Percentiles rank a stretch among this genome's conserved stretches.
Evolutionary conservation across 2,329 filamentous ascomycete genomes (phyloP).

Genomic region (Cordyceps cicadae): DNA sequence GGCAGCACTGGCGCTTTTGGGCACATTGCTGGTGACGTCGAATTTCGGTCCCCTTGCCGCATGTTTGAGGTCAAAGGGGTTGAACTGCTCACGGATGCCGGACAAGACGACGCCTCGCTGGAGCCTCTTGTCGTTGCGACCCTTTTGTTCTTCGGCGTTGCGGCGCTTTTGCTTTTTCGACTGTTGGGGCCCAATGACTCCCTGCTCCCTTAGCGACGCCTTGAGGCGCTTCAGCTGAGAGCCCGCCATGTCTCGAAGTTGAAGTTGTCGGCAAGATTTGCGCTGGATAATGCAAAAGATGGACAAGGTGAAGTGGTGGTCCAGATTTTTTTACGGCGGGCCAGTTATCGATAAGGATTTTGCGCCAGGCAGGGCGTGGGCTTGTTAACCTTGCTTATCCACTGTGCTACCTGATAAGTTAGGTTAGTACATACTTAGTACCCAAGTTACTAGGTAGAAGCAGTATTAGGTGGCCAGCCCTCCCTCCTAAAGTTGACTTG

Average conservation of each 20-base stretch:
- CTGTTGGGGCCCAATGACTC: slow-evolving; percentile 82
- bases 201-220: slow-evolving; percentile 78
- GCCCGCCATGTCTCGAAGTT: slow-evolving; percentile 61
- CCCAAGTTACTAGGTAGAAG: no score
- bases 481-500: no score
- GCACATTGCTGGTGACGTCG: slow-evolving; percentile 64
- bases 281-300: not conserved
- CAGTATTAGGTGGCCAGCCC: no score
- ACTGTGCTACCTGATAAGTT: no score
- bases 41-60: slow-evolving; percentile 74
- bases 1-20: slow-evolving; percentile 41
- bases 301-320: not conserved
- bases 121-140: slow-evolving; percentile 62
- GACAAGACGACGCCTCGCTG: slow-evolving; percentile 71
- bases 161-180: slow-evolving; percentile 91
- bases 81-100: slow-evolving; percentile 90
- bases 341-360: slow-evolving; percentile 5
- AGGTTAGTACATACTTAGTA: no score
- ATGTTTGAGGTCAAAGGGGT: slow-evolving; percentile 91
- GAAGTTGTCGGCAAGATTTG: not conserved
- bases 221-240: slow-evolving; percentile 97
- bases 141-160: slow-evolving; percentile 56
- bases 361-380: no score
- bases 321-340: slow-evolving; percentile 7
- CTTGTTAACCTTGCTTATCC: no score